Base-by-base conservation (phyloP, 768 basidiomycete species). In the Hericium rajendrae region DNA sequence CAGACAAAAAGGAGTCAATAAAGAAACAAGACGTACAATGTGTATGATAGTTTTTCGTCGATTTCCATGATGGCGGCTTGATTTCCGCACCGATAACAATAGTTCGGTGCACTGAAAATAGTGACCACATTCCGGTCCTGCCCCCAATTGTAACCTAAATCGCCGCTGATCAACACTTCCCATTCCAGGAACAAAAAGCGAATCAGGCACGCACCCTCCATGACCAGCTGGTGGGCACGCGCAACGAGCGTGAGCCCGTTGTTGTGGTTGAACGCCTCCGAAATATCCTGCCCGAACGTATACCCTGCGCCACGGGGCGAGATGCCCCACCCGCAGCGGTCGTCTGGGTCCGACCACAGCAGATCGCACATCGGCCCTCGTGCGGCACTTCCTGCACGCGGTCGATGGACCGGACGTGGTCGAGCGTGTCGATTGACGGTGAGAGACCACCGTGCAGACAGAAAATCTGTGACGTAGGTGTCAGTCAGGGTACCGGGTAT, bases 21-120 rank as follows among this genome's bases (percentile, higher is more conserved):
- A 51, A 26, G 20, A 20, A 46, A n/a, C 24, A 10, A 22, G n/a
- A 81, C 88, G 53, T 65, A 90, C 89, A 91, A 91, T 75, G 86
- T 91, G 73, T 91, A 92, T 55, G 89, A 90, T 84, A 91, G 78
- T 80, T 93, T 93, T 84, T 93, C 91, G 74, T 99, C 97, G 72
- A 99, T 97, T 73, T 99, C 97, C 86, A 99, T 95, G 71, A 99
- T 99, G 52, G 97, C 97, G 56, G 97, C 97, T 69, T 98, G 97
- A 72, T 99, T 99, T 55, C 97, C 97, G 70, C 97, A 99, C 70
- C 97, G 81, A 78, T 99, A 99, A 75, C 95, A 99, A 73, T 97
- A 99, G 75, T 99, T 99, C 46, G 97, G 97, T 64, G 97, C 97
- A 62, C 94, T 97, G 79, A 97, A 99, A 69, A 99, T 97, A 46